Conservation (phyloP, 805 yeast genomes). For the Starmera quercuum region DNA sequence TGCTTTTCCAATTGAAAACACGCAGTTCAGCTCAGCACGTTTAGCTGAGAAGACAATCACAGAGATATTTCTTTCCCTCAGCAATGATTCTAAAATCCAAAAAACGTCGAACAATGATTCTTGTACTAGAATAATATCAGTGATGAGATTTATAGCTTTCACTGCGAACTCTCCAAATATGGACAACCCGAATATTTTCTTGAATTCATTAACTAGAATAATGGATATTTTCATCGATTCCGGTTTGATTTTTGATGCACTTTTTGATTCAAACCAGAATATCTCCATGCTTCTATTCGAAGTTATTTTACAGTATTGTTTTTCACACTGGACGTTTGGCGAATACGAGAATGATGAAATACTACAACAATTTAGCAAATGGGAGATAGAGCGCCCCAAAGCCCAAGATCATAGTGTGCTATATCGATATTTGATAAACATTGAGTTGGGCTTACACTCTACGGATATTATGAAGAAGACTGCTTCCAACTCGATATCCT, state of each 20-base stretch:
- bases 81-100: conserved; percentile 1
- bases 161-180: conserved; percentile 22
- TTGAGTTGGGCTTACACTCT: conserved; percentile 24
- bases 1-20: conserved; percentile 5
- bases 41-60: conserved; percentile 18
- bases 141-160: conserved; percentile 25
- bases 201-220: conserved; percentile 28
- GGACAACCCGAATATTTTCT: conserved; percentile 30
- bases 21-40: conserved; percentile 17
- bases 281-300: conserved; percentile 29
- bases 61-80: conserved; percentile 13
- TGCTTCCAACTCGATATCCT: conserved; percentile 7
- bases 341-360: conserved; percentile 12
- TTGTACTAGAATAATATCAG: conserved; percentile 20
- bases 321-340: conserved; percentile 35
- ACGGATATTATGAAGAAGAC: conserved; percentile 14
- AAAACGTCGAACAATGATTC: conserved; percentile 9
- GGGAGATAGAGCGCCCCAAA: conserved; percentile 26
- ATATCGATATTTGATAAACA: conserved; percentile 27
- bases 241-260: conserved; percentile 25
- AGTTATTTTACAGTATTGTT: conserved; percentile 34
- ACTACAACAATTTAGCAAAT: conserved; percentile 19
- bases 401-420: conserved; percentile 23
- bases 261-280: conserved; percentile 15
- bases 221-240: conserved; percentile 34